Base-by-base conservation (phyloP, 2,329 filamentous ascomycete genomes). In the Ophiocordyceps australis region DNA sequence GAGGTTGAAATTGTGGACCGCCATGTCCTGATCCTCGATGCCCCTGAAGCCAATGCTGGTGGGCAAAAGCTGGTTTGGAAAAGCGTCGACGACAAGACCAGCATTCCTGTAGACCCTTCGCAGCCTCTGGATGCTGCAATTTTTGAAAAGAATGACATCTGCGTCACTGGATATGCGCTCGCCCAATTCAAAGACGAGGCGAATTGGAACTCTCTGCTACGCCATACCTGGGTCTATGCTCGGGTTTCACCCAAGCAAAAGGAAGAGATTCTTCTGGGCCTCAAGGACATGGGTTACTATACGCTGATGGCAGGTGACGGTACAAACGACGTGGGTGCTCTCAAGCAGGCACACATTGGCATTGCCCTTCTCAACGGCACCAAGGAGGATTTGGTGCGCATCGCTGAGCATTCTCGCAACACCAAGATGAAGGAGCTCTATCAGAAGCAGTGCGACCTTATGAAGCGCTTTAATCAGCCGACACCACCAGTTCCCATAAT, bases 351-450 rank as follows among this genome's bases (percentile, higher is more conserved):
- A 21, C 89, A 98, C 46, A 83, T 98, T 35, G 89, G 89, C 52
- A 80, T 98, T 34, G 89, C 89, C 14, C 71, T 98, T 25, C 70
- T 98, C 38, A 98, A 98, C 51, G 89, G 89, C 34, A 91, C 85
- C 2, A 76, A 74, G 37, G 80, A 95, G 14, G 89, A 95, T 46
- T 65, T 98, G 28, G 75, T 74, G 29, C 83, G 76, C 47, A 98
- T 98, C 40, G 76, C 79, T 15, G 89, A 95, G 45, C 85, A 98
- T 52, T 75, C 78, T 42, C 77, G 89, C 39, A 92, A 83, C 50
- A 92, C 77, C 21, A 92, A 83, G 63, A 91, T 98, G 80, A 95
- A 94, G 64, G 85, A 94, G 36, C 70, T 98, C 35, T 98, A 98
- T 48, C 82, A 95, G 57, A 95, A 98, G 62, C 89, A 98, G 50